Percentiles rank a stretch among this genome's conserved stretches.
Evolutionary conservation across 2,329 filamentous ascomycete species (phyloP).

Genomic region (Ophiostoma fasciatum): DNA sequence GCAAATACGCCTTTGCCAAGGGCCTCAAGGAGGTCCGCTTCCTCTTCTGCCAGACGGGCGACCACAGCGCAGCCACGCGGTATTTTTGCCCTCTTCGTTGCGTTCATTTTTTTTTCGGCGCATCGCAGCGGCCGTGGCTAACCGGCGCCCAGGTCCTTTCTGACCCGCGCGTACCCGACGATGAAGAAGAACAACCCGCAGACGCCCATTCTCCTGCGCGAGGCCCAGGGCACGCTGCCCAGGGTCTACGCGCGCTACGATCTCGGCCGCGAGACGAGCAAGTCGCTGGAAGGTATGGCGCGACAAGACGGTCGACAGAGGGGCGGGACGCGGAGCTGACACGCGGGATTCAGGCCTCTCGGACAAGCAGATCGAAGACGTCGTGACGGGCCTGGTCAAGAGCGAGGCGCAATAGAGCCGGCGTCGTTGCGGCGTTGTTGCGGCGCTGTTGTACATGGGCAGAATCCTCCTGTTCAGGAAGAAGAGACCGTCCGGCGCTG

Average conservation of each 20-base stretch:
- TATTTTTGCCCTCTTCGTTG: conserved; percentile 31
- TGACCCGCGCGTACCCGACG: conserved; percentile 81
- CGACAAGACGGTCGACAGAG: too few species aligned
- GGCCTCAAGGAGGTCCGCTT: conserved; percentile 91
- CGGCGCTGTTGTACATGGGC: too few species aligned
- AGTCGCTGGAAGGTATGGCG: conserved; percentile 38
- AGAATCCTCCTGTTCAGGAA: too few species aligned
- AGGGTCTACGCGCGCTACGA: conserved; percentile 86
- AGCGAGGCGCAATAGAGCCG: too few species aligned
- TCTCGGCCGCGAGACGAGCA: conserved; percentile 40
- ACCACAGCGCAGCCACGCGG: conserved; percentile 81
- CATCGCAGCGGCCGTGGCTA: too few species aligned
- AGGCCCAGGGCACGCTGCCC: conserved; percentile 72
- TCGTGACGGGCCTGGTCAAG: conserved; percentile 40
- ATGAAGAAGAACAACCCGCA: conserved; percentile 99
- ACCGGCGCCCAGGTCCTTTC: conserved; percentile 56
- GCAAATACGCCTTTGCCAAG: conserved; percentile 84
- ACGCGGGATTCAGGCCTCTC: conserved; percentile 24
- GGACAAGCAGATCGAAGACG: conserved; percentile 47
- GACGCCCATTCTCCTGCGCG: conserved; percentile 86
- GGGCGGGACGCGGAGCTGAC: too few species aligned
- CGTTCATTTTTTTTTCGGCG: not conserved
- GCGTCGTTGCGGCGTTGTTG: too few species aligned
- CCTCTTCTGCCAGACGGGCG: conserved; percentile 87
- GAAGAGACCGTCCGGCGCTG: too few species aligned